Evolutionary conservation across 345 rosid species (phyloP).

Genomic region (Punica granatum): DNA sequence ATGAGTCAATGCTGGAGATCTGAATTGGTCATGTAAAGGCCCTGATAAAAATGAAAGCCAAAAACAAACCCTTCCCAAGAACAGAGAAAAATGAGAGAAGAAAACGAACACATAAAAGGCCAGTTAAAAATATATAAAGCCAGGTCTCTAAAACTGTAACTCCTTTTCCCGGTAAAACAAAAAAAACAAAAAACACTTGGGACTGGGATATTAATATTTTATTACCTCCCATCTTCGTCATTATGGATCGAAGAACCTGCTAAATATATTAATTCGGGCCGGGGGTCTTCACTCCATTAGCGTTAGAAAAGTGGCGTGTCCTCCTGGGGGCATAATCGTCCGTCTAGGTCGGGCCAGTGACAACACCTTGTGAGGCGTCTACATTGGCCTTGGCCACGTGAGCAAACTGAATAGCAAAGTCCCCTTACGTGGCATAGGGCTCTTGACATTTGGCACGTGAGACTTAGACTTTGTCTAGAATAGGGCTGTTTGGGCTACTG

Average conservation of each 20-base stretch:
- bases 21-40: slow-evolving; percentile 19
- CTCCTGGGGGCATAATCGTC: slow-evolving; percentile 21
- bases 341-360: not conserved
- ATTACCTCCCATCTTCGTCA: too few relatives aligned
- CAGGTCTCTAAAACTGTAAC: slow-evolving; percentile 20
- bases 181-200: not conserved
- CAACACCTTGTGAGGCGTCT: not conserved
- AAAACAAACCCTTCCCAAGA: not conserved
- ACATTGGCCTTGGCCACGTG: not conserved
- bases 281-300: not conserved
- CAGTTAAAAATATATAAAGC: slow-evolving; percentile 10
- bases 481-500: not conserved
- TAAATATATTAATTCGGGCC: not conserved
- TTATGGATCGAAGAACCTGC: not conserved
- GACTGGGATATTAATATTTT: not conserved
- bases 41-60: not conserved
- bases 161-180: slow-evolving; percentile 20
- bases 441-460: slow-evolving; percentile 13
- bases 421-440: slow-evolving; percentile 4
- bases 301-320: not conserved
- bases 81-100: slow-evolving; percentile 9
- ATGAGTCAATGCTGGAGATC: slow-evolving; percentile 55
- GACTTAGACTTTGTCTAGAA: not conserved
- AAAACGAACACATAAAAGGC: slow-evolving; percentile 15
- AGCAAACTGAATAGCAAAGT: not conserved